A percentile compares a stretch with the other conserved stretches of the same genome.
phyloP scores from a whole-genome alignment of 2,329 filamentous ascomycete genomes.

The Aspergillus sp. region DNA sequence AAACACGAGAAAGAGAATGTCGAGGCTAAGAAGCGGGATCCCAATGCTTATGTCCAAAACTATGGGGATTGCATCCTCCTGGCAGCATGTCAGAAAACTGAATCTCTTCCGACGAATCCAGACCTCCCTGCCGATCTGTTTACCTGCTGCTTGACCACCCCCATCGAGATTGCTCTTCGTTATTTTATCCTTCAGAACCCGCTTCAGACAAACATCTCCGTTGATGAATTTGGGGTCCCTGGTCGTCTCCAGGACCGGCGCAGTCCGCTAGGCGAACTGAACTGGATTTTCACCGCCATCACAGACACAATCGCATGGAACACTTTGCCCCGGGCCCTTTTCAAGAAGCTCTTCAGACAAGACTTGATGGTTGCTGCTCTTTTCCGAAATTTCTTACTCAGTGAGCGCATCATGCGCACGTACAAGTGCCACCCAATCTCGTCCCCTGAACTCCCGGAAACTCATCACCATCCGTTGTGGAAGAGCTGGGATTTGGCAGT shows the following conservation, averaged over 20 bases:
- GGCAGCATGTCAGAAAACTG: conserved; percentile 80
- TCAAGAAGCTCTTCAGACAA: conserved; percentile 94
- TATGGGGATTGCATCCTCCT: conserved; percentile 88
- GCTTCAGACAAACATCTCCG: conserved; percentile 56
- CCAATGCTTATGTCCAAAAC: conserved; percentile 52
- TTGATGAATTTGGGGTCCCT: conserved; percentile 80
- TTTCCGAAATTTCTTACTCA: conserved; percentile 90
- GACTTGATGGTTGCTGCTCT: conserved; percentile 98
- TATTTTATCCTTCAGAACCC: conserved; percentile 96
- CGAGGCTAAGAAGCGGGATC: conserved; percentile 66
- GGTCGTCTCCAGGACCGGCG: conserved; percentile 85
- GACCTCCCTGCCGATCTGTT: conserved; percentile 90
- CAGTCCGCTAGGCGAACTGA: conserved; percentile 89
- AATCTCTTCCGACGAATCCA: conserved; percentile 91
- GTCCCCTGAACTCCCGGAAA: conserved; percentile 84
- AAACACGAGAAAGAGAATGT: conserved; percentile 88
- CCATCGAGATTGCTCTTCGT: conserved; percentile 92
- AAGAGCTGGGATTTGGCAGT: conserved; percentile 96
- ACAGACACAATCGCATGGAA: conserved; percentile 99
- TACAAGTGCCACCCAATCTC: conserved; percentile 95
- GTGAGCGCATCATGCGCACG: conserved; percentile 89
- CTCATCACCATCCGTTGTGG: conserved; percentile 90
- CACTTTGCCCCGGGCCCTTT: conserved; percentile 76
- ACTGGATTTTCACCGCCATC: conserved; percentile 99
- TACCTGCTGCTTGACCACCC: conserved; percentile 89